phyloP scores from a whole-genome alignment of 1,139 yeast genomes.

The Suzukiozyma palmioleophila region DNA sequence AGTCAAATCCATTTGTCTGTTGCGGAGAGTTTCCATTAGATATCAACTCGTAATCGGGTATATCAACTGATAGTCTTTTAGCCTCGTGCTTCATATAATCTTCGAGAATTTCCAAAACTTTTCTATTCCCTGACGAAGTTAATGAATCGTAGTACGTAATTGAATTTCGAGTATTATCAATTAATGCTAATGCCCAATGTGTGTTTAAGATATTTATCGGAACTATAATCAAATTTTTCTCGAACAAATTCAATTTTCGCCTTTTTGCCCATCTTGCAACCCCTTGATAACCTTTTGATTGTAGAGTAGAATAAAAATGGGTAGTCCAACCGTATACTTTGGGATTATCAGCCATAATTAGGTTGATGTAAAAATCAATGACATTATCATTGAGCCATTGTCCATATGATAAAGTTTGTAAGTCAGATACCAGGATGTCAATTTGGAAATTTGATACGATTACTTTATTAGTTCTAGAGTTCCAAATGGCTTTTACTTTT shows the following conservation, averaged over 20 bases:
- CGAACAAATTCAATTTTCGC: constrained; percentile 64
- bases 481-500: constrained; percentile 24
- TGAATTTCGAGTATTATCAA: constrained; percentile 55
- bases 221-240: constrained; percentile 61
- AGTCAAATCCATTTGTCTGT: constrained; percentile 87
- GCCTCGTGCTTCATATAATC: constrained; percentile 61
- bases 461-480: constrained; percentile 10
- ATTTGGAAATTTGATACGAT: constrained; percentile 34
- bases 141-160: constrained; percentile 80
- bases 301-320: constrained; percentile 74
- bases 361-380: constrained; percentile 74
- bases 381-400: constrained; percentile 90
- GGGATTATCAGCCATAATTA: constrained; percentile 42
- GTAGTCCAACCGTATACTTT: constrained; percentile 75
- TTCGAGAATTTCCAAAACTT: constrained; percentile 50
- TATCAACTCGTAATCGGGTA: constrained; percentile 28
- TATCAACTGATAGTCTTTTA: constrained; percentile 35
- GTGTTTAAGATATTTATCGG: constrained; percentile 81
- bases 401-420: constrained; percentile 64
- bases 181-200: constrained; percentile 90
- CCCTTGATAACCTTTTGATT: constrained; percentile 69
- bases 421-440: constrained; percentile 62
- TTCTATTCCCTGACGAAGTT: constrained; percentile 40
- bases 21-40: constrained; percentile 61
- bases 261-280: constrained; percentile 91